Evolutionary conservation across 2,329 filamentous ascomycete genomes (phyloP), one percentile per base, ranked within the genome.

Genomic region (Polytolypa hystricis): DNA sequence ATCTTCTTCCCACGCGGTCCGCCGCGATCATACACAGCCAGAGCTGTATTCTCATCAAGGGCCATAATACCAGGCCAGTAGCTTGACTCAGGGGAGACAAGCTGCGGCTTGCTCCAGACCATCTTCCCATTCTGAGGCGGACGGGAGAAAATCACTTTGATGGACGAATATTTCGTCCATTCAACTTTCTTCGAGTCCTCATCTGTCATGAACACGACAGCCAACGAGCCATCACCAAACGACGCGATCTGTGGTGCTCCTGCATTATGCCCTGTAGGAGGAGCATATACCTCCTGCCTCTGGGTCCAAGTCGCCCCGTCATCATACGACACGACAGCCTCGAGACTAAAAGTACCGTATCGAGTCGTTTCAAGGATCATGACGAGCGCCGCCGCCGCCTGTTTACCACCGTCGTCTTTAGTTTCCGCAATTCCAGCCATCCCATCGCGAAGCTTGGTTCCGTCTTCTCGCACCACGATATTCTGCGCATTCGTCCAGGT

Each of bases 291-390:
- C 10, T 58, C 52, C 35, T 64, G 63, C 2, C 65, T 52, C 36
- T 51, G 45, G 4, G 51, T 54, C 60, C 64, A 69, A 20, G 47
- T 62, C 4, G 41, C 37, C 4, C 64, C 64, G 18, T 62, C 60
- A 40, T 68, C 65, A 39, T 62, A 66, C 9, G 63, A 66, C 20
- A 67, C 47, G 1, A 61, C 56, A 18, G 64, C 64, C 46, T 69
- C 65, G 31, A 68, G 45, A 33, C 57, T 65, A 42, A 66, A 67
- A 1, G 54, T 47, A 9, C 56, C 51, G 23, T 54, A 54, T 2
- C 62, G 42, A 5, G 63, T 67, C 10, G 65, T 68, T 51, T 68
- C 65, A 38, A 67, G 62, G 9, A 67, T 61, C 52, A 69, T 63
- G 15, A 67, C 55, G 2, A 66, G 50, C 4, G 55, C 62, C 20